phyloP scores from a whole-genome alignment of 208 protist species.

The Trypanosoma platydactyli region DNA sequence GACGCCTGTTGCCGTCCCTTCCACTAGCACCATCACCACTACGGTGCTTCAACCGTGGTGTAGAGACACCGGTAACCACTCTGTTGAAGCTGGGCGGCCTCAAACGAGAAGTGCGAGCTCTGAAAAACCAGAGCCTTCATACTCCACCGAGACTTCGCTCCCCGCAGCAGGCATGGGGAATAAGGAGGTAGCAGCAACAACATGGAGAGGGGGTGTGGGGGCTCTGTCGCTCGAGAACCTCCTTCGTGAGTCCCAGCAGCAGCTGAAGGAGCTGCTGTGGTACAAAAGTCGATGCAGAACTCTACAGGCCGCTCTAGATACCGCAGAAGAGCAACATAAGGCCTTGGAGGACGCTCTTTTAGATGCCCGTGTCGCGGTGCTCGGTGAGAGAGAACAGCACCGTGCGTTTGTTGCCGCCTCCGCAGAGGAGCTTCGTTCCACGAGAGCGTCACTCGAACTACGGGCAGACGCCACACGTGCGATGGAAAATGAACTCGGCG shows the following conservation, averaged over 20 bases:
- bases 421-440: constrained; percentile 13
- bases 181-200: neutral
- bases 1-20: no score
- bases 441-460: constrained; percentile 1
- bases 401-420: constrained; percentile 15
- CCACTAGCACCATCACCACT: no score
- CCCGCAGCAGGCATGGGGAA: neutral
- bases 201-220: neutral
- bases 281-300: constrained; percentile 25
- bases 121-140: no score
- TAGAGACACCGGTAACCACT: no score
- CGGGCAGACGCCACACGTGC: neutral
- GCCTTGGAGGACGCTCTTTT: constrained; percentile 11
- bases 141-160: neutral
- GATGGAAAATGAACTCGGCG: constrained; percentile 14
- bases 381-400: constrained; percentile 23
- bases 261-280: constrained; percentile 35
- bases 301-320: constrained; percentile 14
- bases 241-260: constrained; percentile 33
- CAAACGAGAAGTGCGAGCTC: no score
- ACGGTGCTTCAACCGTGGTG: no score
- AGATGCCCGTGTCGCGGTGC: constrained; percentile 7
- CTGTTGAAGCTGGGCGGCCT: no score
- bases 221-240: constrained; percentile 24
- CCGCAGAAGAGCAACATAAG: constrained; percentile 1